Percentiles rank a stretch among this genome's conserved stretches.
Evolutionary conservation across 2,329 filamentous ascomycete species (phyloP).

Genomic region (Cadophora gregata): DNA sequence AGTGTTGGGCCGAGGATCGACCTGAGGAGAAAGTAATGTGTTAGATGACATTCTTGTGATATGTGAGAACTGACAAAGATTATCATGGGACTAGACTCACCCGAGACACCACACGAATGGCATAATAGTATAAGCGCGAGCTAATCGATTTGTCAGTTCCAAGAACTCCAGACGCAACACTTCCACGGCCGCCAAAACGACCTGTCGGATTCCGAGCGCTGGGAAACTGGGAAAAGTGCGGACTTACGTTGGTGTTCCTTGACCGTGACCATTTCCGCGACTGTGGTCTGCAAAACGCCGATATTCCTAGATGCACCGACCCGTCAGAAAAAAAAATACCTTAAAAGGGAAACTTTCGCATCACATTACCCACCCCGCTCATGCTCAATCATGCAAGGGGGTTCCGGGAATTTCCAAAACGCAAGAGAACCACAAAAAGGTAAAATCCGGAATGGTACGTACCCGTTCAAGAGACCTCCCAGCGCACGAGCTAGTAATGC

Average conservation of each 20-base stretch:
- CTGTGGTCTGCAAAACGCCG: slow-evolving; percentile 92
- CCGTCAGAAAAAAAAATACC: slow-evolving; percentile 36
- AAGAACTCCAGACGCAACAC: slow-evolving; percentile 42
- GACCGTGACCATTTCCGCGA: slow-evolving; percentile 89
- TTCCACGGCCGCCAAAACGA: slow-evolving; percentile 18
- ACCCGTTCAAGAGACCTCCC: slow-evolving; percentile 92
- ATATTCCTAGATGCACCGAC: slow-evolving; percentile 70
- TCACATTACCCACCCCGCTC: neutral
- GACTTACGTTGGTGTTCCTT: slow-evolving; percentile 90
- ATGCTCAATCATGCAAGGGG: slow-evolving; percentile 10
- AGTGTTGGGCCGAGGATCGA: slow-evolving; percentile 93
- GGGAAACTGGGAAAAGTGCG: neutral
- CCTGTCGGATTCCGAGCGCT: slow-evolving; percentile 1
- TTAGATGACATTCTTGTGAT: slow-evolving; percentile 4
- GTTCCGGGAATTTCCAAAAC: neutral
- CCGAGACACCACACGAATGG: slow-evolving; percentile 98
- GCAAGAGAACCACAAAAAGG: neutral
- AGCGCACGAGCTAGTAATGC: slow-evolving; percentile 88
- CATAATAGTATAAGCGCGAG: slow-evolving; percentile 96
- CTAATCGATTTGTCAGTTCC: slow-evolving; percentile 51
- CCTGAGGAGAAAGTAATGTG: slow-evolving; percentile 48
- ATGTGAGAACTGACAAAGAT: slow-evolving; percentile 19
- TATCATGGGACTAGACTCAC: slow-evolving; percentile 51
- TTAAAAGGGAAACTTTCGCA: slow-evolving; percentile 1
- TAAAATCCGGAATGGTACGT: slow-evolving; percentile 49